Percentiles rank a stretch among this genome's conserved stretches.
Conservation (phyloP, 2,329 filamentous ascomycete genomes). For the Madurella fahalii region DNA sequence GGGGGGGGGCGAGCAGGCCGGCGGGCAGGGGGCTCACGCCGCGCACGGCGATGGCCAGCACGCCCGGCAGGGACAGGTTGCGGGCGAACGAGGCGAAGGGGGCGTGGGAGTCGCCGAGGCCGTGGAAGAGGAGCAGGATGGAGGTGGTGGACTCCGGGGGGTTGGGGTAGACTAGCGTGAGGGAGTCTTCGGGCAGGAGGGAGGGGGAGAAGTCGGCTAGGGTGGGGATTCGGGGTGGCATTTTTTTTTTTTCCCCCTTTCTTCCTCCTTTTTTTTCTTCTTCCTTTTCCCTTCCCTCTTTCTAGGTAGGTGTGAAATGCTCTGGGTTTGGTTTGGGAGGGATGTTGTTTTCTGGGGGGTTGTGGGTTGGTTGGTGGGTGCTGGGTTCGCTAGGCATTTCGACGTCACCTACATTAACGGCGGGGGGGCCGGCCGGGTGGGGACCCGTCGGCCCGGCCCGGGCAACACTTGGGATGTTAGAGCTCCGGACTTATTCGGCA, state of each 20-base stretch:
- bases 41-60: constrained; percentile 69
- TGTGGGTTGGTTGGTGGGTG: no score
- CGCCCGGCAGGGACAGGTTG: constrained; percentile 70
- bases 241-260: constrained; percentile 22
- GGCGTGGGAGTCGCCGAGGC: constrained; percentile 69
- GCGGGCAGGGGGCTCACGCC: constrained; percentile 67
- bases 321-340: neutral
- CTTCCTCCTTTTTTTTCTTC: neutral
- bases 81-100: constrained; percentile 67
- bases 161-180: constrained; percentile 9
- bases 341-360: neutral
- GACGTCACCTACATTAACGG: neutral
- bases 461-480: no score
- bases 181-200: constrained; percentile 35
- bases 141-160: constrained; percentile 63
- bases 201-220: constrained; percentile 47
- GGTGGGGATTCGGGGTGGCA: constrained; percentile 49
- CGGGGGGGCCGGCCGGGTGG: constrained; percentile 4
- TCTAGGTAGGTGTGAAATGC: neutral
- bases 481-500: no score
- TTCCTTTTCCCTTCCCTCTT: neutral
- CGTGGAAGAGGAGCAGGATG: constrained; percentile 77
- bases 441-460: neutral
- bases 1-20: constrained; percentile 47
- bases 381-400: no score